Conservation (phyloP, 768 basidiomycete genomes). For the Lactarius hengduanensis region DNA sequence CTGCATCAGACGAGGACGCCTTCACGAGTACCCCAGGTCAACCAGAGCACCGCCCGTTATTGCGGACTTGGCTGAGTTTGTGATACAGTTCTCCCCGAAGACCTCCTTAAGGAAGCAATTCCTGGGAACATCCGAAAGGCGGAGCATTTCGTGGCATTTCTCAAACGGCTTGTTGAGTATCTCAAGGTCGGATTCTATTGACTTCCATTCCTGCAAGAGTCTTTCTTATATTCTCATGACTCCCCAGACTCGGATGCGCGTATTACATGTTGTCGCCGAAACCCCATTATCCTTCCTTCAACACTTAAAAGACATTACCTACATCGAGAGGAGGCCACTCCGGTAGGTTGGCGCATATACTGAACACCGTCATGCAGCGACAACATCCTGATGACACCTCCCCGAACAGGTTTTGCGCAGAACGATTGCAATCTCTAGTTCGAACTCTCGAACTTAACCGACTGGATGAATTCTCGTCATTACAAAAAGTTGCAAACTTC, state of each 20-base stretch:
- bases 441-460: conserved; percentile 86
- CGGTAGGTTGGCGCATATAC: conserved; percentile 51
- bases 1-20: conserved; percentile 67
- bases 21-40: conserved; percentile 89
- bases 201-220: no score
- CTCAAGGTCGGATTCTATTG: conserved; percentile 63
- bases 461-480: conserved; percentile 85
- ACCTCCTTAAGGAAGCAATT: conserved; percentile 91
- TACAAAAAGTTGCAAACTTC: conserved; percentile 95
- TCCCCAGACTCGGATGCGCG: conserved; percentile 91
- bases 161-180: conserved; percentile 98
- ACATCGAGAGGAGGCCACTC: conserved; percentile 91
- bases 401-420: conserved; percentile 82
- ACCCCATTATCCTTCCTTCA: conserved; percentile 96
- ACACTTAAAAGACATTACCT: conserved; percentile 98
- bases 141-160: conserved; percentile 97
- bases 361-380: not conserved
- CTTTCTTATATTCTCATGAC: conserved; percentile 10
- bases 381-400: conserved; percentile 11
- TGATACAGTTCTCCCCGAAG: conserved; percentile 79
- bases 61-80: conserved; percentile 11
- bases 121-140: conserved; percentile 99
- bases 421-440: conserved; percentile 90
- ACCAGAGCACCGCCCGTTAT: conserved; percentile 26
- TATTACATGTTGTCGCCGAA: conserved; percentile 98